A percentile compares a stretch with the other conserved stretches of the same genome.
These are phyloP conservation scores for Oxyria digyna DNA, from an alignment of 148 eudicot genomes.

Conservation along the genomic window DNA sequence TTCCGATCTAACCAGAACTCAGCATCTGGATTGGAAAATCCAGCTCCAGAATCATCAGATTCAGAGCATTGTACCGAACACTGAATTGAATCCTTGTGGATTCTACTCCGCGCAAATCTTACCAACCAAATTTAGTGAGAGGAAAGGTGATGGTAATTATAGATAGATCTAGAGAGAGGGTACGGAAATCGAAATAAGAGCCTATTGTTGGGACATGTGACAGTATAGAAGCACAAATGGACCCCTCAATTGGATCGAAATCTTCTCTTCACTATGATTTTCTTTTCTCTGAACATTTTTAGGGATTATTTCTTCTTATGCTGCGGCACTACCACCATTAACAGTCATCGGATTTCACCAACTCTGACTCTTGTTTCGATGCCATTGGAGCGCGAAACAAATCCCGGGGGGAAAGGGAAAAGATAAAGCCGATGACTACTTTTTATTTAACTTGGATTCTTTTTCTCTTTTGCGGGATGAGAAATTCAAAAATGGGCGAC, in stretches of 20 bases:
- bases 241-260: constrained; percentile 7
- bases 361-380: background rate
- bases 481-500: constrained; percentile 3
- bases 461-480: background rate
- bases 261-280: background rate
- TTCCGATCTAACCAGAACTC: background rate
- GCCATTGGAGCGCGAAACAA: background rate
- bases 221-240: constrained; percentile 5
- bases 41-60: background rate
- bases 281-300: background rate
- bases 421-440: background rate
- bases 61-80: background rate
- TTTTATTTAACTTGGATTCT: background rate
- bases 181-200: constrained; percentile 8
- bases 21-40: background rate
- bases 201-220: constrained; percentile 3
- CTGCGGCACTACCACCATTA: background rate
- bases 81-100: background rate
- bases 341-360: background rate
- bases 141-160: background rate
- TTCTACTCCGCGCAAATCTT: background rate
- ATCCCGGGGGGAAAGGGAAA: background rate
- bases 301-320: background rate
- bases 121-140: background rate
- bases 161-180: constrained; percentile 4